These are phyloP conservation scores for Kuraishia molischiana DNA, from an alignment of 805 yeast species.

Conservation along the genomic window DNA sequence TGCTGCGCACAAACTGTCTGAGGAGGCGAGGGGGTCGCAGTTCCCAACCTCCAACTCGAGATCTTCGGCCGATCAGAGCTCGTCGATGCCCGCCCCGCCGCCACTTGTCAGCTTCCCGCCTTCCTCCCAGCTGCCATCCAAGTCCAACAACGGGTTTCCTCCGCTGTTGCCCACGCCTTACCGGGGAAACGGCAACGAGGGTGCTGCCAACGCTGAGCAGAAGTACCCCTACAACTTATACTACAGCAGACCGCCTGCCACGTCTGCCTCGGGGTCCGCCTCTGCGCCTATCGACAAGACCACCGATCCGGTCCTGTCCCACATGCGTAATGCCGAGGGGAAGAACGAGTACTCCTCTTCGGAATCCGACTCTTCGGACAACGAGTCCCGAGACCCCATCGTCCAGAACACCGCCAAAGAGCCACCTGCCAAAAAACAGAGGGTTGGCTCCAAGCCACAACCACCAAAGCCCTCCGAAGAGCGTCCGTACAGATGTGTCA, in stretches of 20 bases:
- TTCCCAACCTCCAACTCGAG: not conserved
- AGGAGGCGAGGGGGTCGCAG: not conserved
- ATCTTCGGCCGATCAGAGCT: not conserved
- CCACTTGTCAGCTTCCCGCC: not conserved
- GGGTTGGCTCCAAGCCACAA: not conserved
- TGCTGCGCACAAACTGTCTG: not conserved
- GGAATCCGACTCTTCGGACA: not conserved
- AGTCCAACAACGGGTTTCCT: not conserved
- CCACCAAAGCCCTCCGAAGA: conserved; percentile 1
- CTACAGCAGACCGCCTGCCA: not conserved
- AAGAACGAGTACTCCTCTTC: not conserved
- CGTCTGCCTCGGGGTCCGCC: not conserved
- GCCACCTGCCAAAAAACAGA: not conserved
- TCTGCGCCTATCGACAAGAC: not conserved
- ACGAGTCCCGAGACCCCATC: not conserved
- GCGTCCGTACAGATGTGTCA: conserved; percentile 3
- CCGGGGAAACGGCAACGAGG: not conserved
- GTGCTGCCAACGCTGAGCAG: not conserved
- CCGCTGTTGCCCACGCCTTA: not conserved
- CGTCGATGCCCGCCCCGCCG: not conserved
- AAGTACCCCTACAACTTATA: not conserved
- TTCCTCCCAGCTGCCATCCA: not conserved
- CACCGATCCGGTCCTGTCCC: not conserved
- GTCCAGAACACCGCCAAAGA: not conserved
- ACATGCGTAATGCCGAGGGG: not conserved